Evolutionary conservation across 495 filamentous ascomycete genomes (phyloP).

Genomic region (Friedmanniomyces endolithicus): DNA sequence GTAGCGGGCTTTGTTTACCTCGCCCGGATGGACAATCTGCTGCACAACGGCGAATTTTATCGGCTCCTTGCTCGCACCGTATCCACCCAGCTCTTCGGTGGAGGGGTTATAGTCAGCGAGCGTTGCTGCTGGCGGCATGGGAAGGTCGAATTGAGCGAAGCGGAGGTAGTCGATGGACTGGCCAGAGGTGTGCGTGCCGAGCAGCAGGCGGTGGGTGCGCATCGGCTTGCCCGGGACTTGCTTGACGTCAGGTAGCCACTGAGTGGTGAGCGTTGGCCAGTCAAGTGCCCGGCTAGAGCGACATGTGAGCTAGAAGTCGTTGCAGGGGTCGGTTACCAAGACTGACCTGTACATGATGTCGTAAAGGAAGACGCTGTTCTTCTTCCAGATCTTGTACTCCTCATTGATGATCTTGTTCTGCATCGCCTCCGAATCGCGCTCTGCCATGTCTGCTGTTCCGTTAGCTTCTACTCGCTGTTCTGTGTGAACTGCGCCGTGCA

Average conservation of each 20-base stretch:
- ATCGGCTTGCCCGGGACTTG: slow-evolving; percentile 78
- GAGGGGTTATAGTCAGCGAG: slow-evolving; percentile 80
- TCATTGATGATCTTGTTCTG: slow-evolving; percentile 88
- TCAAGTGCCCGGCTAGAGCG: slow-evolving; percentile 67
- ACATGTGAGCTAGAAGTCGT: too few species aligned
- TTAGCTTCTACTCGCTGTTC: neutral
- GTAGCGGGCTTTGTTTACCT: slow-evolving; percentile 97
- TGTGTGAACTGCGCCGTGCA: too few species aligned
- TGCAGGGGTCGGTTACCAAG: too few species aligned
- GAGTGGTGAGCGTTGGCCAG: slow-evolving; percentile 94
- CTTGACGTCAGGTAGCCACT: slow-evolving; percentile 89
- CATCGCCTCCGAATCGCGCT: slow-evolving; percentile 33
- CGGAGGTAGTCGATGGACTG: slow-evolving; percentile 86
- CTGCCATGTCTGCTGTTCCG: neutral
- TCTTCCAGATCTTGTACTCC: slow-evolving; percentile 99
- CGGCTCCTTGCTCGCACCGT: slow-evolving; percentile 56
- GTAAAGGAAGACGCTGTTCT: slow-evolving; percentile 96
- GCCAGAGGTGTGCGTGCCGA: slow-evolving; percentile 89
- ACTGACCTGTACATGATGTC: slow-evolving; percentile 59
- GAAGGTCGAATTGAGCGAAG: slow-evolving; percentile 83
- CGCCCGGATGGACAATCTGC: slow-evolving; percentile 89
- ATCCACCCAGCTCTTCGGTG: slow-evolving; percentile 83
- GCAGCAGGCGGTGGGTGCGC: slow-evolving; percentile 76
- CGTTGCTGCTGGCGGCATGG: slow-evolving; percentile 61
- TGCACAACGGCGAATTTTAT: slow-evolving; percentile 82